Conservation (phyloP, 352 stramenopile species). For the Halophytophthora polymorphica region DNA sequence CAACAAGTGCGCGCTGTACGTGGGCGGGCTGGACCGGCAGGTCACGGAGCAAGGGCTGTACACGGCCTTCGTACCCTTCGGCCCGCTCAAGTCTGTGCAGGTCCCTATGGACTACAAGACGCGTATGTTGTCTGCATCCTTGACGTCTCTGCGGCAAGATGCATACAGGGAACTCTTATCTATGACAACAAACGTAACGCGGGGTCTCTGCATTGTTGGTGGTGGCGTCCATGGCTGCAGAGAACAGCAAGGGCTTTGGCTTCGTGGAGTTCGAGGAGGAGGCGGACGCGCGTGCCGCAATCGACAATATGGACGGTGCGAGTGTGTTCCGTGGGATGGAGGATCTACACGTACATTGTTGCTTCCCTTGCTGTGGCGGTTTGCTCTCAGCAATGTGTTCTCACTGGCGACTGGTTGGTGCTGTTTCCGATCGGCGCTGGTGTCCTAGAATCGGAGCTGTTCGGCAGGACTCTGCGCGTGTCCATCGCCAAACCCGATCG, state of each 20-base stretch:
- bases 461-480: slow-evolving; percentile 89
- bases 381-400: background rate
- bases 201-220: too few relatives aligned
- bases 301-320: slow-evolving; percentile 96
- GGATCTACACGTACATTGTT: too few relatives aligned
- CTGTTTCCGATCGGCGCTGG: slow-evolving; percentile 4
- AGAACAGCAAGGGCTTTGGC: slow-evolving; percentile 88
- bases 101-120: slow-evolving; percentile 68
- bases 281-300: slow-evolving; percentile 85
- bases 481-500: slow-evolving; percentile 88
- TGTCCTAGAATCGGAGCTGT: slow-evolving; percentile 85
- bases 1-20: slow-evolving; percentile 84
- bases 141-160: background rate
- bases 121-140: slow-evolving; percentile 38
- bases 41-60: slow-evolving; percentile 88
- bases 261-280: slow-evolving; percentile 94
- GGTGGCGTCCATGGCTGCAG: slow-evolving; percentile 20
- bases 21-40: slow-evolving; percentile 87
- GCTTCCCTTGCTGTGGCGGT: background rate
- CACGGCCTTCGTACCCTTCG: slow-evolving; percentile 81
- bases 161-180: too few relatives aligned
- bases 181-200: too few relatives aligned
- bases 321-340: background rate
- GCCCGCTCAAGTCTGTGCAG: slow-evolving; percentile 75
- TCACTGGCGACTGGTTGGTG: background rate